Evolutionary conservation across 352 stramenopile species (phyloP).

Genomic region (Globisporangium okanoganense): DNA sequence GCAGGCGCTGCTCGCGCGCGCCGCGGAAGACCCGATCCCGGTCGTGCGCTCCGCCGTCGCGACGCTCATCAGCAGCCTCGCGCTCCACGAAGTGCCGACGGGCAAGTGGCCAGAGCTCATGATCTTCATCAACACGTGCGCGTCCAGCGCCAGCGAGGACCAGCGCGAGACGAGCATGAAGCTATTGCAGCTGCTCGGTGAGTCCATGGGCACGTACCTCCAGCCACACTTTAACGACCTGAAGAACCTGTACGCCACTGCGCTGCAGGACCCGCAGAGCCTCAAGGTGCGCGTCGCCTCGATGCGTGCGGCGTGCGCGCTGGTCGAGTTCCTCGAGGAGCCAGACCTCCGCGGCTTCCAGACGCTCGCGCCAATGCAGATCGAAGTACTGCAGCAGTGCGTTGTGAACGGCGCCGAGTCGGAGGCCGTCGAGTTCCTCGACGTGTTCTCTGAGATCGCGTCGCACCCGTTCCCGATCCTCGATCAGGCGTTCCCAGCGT

Average conservation of each 20-base stretch:
- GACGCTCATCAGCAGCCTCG: conserved; percentile 75
- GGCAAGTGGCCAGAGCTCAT: conserved; percentile 93
- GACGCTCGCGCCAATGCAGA: conserved; percentile 77
- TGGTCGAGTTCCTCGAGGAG: conserved; percentile 83
- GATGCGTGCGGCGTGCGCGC: conserved; percentile 74
- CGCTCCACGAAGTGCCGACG: conserved; percentile 68
- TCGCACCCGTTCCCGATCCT: conserved; percentile 83
- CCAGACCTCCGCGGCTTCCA: conserved; percentile 67
- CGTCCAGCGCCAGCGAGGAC: conserved; percentile 70
- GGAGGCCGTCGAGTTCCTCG: conserved; percentile 84
- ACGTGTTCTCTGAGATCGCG: conserved; percentile 84
- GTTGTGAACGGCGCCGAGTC: conserved; percentile 67
- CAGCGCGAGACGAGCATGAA: conserved; percentile 93
- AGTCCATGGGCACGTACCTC: conserved; percentile 87
- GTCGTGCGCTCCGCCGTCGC: conserved; percentile 87
- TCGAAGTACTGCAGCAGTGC: conserved; percentile 83
- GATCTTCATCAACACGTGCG: conserved; percentile 91
- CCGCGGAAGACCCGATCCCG: conserved; percentile 83
- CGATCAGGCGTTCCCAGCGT: conserved; percentile 71
- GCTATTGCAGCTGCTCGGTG: conserved; percentile 91
- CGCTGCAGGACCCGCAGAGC: conserved; percentile 74
- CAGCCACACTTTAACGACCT: conserved; percentile 82
- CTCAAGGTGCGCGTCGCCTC: conserved; percentile 79
- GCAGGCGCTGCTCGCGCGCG: conserved; percentile 80
- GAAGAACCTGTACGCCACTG: conserved; percentile 70